A percentile compares a stretch with the other conserved stretches of the same genome.
phyloP scores from a whole-genome alignment of 306 rosid genomes.

The Dryas octopetala region DNA sequence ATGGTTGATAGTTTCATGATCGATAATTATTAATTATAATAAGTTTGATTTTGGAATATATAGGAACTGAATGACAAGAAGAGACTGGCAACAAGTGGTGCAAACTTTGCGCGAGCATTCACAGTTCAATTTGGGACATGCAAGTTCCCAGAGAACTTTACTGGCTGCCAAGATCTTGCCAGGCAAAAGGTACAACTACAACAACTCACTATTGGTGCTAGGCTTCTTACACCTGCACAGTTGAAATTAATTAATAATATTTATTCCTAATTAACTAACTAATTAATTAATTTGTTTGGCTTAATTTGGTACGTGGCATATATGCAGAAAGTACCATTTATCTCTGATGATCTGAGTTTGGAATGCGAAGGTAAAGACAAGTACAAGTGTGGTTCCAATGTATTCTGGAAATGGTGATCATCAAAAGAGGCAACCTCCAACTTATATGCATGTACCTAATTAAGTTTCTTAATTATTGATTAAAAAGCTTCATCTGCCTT shows the following conservation, averaged over 20 bases:
- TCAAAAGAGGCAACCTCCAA: not conserved
- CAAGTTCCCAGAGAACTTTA: conserved; percentile 99
- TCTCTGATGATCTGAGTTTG: conserved; percentile 72
- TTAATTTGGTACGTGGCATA: too few species aligned
- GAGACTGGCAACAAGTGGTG: conserved; percentile 90
- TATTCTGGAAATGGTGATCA: conserved; percentile 97
- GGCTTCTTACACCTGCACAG: too few species aligned
- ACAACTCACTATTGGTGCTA: not conserved
- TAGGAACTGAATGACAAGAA: conserved; percentile 96
- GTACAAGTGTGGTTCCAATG: conserved; percentile 97
- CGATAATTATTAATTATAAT: too few species aligned
- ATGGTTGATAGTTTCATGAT: too few species aligned
- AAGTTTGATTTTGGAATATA: not conserved
- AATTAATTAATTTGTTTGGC: too few species aligned
- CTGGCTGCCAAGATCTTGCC: conserved; percentile 99
- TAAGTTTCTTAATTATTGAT: conserved; percentile 13
- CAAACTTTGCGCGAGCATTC: conserved; percentile 94
- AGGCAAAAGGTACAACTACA: conserved; percentile 66
- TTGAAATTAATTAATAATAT: too few species aligned
- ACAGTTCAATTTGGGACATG: conserved; percentile 93
- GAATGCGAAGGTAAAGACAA: conserved; percentile 97
- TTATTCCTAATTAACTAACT: too few species aligned
- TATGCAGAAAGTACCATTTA: conserved; percentile 87
- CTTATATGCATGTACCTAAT: conserved; percentile 21
- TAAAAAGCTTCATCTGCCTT: conserved; percentile 11